phyloP scores from a whole-genome alignment of 2,329 filamentous ascomycete genomes.

The Fusarium sp. region DNA sequence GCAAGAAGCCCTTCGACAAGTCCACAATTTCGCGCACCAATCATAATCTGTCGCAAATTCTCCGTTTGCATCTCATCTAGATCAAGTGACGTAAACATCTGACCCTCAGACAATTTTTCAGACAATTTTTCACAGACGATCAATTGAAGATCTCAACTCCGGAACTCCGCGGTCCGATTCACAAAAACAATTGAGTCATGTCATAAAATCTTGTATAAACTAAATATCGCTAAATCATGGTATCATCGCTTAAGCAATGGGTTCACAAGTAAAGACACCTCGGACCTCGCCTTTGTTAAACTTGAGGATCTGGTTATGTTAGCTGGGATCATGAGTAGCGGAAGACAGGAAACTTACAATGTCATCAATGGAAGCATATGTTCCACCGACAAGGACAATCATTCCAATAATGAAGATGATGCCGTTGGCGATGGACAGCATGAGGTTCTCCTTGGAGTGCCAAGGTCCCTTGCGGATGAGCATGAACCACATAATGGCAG shows the following conservation, averaged over 20 bases:
- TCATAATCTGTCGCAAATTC: background rate
- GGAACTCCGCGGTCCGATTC: conserved; percentile 10
- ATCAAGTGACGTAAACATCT: conserved; percentile 11
- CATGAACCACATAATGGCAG: conserved; percentile 58
- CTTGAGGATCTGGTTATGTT: conserved; percentile 39
- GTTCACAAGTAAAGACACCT: conserved; percentile 45
- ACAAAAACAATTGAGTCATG: conserved; percentile 9
- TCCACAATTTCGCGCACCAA: conserved; percentile 11
- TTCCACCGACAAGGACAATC: conserved; percentile 48
- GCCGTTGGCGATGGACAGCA: conserved; percentile 41
- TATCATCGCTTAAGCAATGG: conserved; percentile 41
- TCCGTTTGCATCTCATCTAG: no score
- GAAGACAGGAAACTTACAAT: conserved; percentile 41
- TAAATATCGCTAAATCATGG: conserved; percentile 26
- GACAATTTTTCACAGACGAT: background rate
- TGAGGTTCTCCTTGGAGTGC: conserved; percentile 47
- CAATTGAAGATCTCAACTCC: conserved; percentile 2
- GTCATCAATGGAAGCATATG: conserved; percentile 48
- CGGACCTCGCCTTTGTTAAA: conserved; percentile 43
- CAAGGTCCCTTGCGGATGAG: conserved; percentile 49
- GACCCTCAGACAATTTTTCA: background rate
- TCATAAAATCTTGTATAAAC: conserved; percentile 22
- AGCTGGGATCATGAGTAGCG: background rate
- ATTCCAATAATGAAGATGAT: conserved; percentile 47
- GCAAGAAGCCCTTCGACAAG: background rate